A percentile compares a stretch with the other conserved stretches of the same genome.
These are phyloP conservation scores for Arabidopsis hybrid DNA, from an alignment of 441 rosid genomes.

Conservation along the genomic window DNA sequence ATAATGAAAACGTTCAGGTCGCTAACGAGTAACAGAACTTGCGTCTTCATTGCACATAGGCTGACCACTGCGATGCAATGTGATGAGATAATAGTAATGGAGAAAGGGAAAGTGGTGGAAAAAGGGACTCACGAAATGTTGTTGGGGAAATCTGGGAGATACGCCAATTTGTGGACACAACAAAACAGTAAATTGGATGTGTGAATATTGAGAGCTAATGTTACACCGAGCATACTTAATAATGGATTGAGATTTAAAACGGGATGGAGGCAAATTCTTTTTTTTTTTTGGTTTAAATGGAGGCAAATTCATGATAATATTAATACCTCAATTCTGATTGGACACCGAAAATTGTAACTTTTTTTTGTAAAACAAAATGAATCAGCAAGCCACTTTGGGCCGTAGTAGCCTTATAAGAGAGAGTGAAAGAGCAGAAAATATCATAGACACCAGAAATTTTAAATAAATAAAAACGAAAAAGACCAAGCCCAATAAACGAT, in stretches of 20 bases:
- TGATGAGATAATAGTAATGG: constrained; percentile 94
- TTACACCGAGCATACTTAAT: no score
- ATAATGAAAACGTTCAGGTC: constrained; percentile 82
- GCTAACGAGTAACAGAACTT: constrained; percentile 78
- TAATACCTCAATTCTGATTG: no score
- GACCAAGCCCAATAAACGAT: constrained; percentile 28
- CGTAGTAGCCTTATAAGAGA: constrained; percentile 14
- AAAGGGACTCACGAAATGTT: constrained; percentile 87
- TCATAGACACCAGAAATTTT: neutral
- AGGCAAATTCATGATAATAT: no score
- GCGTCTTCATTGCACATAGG: constrained; percentile 91
- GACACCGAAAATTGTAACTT: no score
- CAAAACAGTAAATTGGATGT: constrained; percentile 66
- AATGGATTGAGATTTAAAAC: no score
- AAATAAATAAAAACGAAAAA: constrained; percentile 1
- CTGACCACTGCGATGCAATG: constrained; percentile 99
- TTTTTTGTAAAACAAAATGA: no score
- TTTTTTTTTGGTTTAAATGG: no score
- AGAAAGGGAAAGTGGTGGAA: constrained; percentile 88
- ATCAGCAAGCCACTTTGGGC: constrained; percentile 23
- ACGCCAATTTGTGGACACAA: constrained; percentile 88
- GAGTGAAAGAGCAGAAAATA: constrained; percentile 3
- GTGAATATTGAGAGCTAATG: constrained; percentile 11
- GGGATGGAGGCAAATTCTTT: no score
- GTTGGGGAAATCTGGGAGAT: constrained; percentile 73